Percentiles rank a stretch among this genome's conserved stretches.
phyloP scores from a whole-genome alignment of 495 filamentous ascomycete species.

The Jackrogersella multiformis region DNA sequence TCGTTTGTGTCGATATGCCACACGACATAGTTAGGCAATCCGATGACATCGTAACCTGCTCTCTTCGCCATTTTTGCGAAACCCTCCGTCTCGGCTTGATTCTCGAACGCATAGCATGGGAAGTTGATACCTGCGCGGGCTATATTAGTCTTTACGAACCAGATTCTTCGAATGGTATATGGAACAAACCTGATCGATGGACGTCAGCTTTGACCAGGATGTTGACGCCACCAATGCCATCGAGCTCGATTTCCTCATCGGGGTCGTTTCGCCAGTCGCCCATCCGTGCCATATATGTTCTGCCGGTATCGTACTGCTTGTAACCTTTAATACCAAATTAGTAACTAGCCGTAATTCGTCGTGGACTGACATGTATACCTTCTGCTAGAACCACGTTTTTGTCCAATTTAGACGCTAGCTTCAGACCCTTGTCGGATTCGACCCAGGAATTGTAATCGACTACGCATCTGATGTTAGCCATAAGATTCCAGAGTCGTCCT shows the following conservation, averaged over 20 bases:
- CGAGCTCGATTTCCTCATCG: conserved; percentile 87
- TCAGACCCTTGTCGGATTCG: conserved; percentile 84
- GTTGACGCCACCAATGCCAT: conserved; percentile 96
- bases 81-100: conserved; percentile 98
- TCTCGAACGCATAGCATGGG: conserved; percentile 96
- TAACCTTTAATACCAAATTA: conserved; percentile 68
- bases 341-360: background rate
- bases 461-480: conserved; percentile 45
- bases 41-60: conserved; percentile 90
- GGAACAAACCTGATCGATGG: conserved; percentile 81
- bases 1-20: conserved; percentile 99
- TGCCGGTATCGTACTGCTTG: conserved; percentile 88
- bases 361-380: conserved; percentile 57
- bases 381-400: conserved; percentile 87
- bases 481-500: background rate
- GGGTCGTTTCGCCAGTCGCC: conserved; percentile 92
- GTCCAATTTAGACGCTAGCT: conserved; percentile 73
- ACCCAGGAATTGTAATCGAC: conserved; percentile 99
- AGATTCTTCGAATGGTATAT: background rate
- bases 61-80: conserved; percentile 99
- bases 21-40: conserved; percentile 96
- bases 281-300: conserved; percentile 84
- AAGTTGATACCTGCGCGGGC: conserved; percentile 86
- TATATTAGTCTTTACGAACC: conserved; percentile 10
- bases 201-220: conserved; percentile 98